A percentile compares a stretch with the other conserved stretches of the same genome.
Conservation (phyloP, 495 filamentous ascomycete species). For the Schizothecium vesticola region DNA sequence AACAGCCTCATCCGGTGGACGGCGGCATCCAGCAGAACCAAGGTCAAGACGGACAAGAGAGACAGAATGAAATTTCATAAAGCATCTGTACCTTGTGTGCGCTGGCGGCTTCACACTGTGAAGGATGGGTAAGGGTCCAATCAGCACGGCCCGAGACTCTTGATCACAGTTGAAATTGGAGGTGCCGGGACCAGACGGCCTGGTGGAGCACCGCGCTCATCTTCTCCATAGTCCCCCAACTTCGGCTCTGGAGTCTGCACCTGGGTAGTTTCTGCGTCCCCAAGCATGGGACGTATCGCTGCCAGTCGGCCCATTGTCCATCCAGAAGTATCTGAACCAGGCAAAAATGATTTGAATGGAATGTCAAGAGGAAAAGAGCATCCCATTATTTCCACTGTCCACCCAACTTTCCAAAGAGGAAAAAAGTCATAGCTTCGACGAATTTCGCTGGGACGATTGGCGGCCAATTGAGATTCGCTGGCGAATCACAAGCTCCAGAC, state of each 20-base stretch:
- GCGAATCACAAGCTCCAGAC: slow-evolving; percentile 20
- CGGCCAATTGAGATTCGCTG: slow-evolving; percentile 16
- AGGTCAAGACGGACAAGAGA: background rate
- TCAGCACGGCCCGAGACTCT: background rate
- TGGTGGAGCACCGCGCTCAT: background rate
- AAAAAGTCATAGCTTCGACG: slow-evolving; percentile 9
- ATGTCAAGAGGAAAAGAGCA: background rate
- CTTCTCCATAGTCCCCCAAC: background rate
- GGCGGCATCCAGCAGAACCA: background rate
- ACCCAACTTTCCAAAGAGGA: background rate
- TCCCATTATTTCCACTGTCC: background rate
- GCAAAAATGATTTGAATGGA: no score
- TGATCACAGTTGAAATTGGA: background rate
- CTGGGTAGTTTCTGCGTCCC: background rate
- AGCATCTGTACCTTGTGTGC: background rate
- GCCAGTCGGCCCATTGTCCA: background rate
- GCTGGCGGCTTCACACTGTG: background rate
- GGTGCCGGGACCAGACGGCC: background rate
- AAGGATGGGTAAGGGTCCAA: background rate
- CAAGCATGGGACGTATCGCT: background rate
- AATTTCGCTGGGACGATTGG: slow-evolving; percentile 14
- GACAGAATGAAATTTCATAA: background rate
- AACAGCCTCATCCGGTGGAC: background rate
- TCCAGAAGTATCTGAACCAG: background rate
- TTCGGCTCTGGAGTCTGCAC: background rate